Evolutionary conservation across 306 rosid genomes (phyloP).

Genomic region (Arachis stenosperma): DNA sequence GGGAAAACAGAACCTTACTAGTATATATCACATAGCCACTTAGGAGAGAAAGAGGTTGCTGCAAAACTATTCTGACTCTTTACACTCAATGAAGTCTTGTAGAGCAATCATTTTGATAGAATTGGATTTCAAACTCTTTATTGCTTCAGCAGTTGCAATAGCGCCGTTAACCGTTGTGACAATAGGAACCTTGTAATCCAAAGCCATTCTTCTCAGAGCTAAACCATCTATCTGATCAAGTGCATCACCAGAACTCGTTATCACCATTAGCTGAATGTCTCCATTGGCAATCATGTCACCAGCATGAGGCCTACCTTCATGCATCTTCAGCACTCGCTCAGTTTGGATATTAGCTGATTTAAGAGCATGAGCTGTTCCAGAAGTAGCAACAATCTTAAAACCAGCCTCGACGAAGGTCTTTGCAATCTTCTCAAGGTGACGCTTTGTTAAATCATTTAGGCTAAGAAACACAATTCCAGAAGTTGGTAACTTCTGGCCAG

Average conservation of each 20-base stretch:
- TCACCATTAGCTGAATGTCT: conserved; percentile 94
- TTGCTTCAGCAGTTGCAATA: conserved; percentile 92
- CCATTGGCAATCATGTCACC: conserved; percentile 95
- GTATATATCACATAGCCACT: conserved; percentile 35
- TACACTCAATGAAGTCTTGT: conserved; percentile 68
- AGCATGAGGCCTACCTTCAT: conserved; percentile 95
- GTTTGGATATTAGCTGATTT: conserved; percentile 65
- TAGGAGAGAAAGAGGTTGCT: conserved; percentile 43
- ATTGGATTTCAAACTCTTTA: conserved; percentile 72
- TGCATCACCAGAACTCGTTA: conserved; percentile 90
- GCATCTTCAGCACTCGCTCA: conserved; percentile 80
- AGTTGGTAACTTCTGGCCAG: conserved; percentile 82
- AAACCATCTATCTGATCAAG: conserved; percentile 94
- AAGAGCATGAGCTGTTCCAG: conserved; percentile 82
- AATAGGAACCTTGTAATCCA: conserved; percentile 89
- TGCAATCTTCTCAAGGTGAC: conserved; percentile 84
- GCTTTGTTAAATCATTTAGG: conserved; percentile 83
- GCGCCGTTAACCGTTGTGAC: conserved; percentile 94
- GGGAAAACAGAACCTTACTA: conserved; percentile 47
- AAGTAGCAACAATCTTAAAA: conserved; percentile 81
- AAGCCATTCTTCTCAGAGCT: conserved; percentile 81
- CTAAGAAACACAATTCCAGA: conserved; percentile 90
- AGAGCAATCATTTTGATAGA: conserved; percentile 86
- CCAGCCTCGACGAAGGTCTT: conserved; percentile 67
- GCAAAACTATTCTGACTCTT: conserved; percentile 48